phyloP scores from a whole-genome alignment of 257 asterid species.

The Anisodus tanguticus region DNA sequence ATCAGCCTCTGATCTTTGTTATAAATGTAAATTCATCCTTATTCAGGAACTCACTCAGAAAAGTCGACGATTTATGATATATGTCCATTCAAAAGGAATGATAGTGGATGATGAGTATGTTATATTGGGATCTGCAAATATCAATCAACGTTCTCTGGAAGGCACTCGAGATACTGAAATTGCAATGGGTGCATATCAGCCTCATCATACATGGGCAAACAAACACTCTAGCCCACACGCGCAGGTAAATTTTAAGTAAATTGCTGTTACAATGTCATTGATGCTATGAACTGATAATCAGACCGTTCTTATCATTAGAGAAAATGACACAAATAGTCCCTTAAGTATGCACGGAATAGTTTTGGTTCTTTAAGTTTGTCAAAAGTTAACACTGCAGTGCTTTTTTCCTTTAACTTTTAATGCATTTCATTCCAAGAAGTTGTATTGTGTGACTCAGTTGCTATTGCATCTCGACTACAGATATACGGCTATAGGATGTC shows the following conservation, averaged over 20 bases:
- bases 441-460: slow-evolving; percentile 23
- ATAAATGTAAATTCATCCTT: slow-evolving; percentile 19
- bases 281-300: too few relatives aligned
- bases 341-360: too few relatives aligned
- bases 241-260: slow-evolving; percentile 54
- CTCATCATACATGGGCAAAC: slow-evolving; percentile 76
- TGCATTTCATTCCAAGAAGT: not conserved
- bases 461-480: slow-evolving; percentile 41
- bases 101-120: slow-evolving; percentile 90
- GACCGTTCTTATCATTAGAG: too few relatives aligned
- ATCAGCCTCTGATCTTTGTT: not conserved
- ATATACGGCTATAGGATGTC: slow-evolving; percentile 91
- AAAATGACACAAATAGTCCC: too few relatives aligned
- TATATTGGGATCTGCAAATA: slow-evolving; percentile 88
- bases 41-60: slow-evolving; percentile 60
- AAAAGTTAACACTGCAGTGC: not conserved
- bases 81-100: slow-evolving; percentile 98
- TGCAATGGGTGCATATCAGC: slow-evolving; percentile 95
- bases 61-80: slow-evolving; percentile 83
- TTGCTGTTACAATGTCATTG: not conserved
- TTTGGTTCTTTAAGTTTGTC: too few relatives aligned
- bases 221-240: slow-evolving; percentile 63
- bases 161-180: slow-evolving; percentile 93
- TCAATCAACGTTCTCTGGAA: slow-evolving; percentile 88
- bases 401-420: not conserved